phyloP scores from a whole-genome alignment of 306 rosid species.

The Purshia tridentata region DNA sequence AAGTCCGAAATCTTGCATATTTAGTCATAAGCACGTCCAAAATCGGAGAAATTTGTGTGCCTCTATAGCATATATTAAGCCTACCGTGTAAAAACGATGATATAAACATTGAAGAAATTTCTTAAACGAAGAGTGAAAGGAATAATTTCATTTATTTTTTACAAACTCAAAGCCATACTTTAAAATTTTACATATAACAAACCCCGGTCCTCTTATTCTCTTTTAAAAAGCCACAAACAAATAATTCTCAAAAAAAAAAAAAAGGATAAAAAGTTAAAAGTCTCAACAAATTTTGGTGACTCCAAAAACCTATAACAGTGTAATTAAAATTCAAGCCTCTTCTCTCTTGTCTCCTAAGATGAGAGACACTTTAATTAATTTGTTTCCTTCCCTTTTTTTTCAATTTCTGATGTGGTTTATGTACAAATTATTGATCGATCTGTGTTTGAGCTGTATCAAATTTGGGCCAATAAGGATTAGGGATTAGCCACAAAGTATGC shows the following conservation, averaged over 20 bases:
- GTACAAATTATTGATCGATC: constrained; percentile 19
- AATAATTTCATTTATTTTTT: not conserved
- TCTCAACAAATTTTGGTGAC: constrained; percentile 37
- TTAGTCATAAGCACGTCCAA: too few species aligned
- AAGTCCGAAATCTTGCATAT: too few species aligned
- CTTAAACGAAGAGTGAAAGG: not conserved
- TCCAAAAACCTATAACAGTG: constrained; percentile 17
- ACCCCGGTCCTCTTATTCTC: not conserved
- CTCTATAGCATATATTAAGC: too few species aligned
- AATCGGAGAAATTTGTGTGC: not conserved
- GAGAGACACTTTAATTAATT: constrained; percentile 47
- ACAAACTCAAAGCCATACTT: not conserved
- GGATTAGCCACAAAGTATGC: constrained; percentile 78
- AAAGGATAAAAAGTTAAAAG: constrained; percentile 26
- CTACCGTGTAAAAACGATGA: too few species aligned
- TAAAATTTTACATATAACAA: not conserved
- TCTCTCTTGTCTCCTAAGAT: constrained; percentile 58
- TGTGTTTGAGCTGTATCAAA: not conserved
- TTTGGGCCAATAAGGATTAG: constrained; percentile 26
- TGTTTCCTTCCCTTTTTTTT: constrained; percentile 11
- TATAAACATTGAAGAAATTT: not conserved
- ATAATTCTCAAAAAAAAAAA: not conserved
- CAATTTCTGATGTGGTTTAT: constrained; percentile 20
- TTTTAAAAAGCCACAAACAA: not conserved
- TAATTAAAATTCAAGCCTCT: constrained; percentile 44